Conservation (phyloP, 352 stramenopile genomes). For the Phytophthora podocarpi region DNA sequence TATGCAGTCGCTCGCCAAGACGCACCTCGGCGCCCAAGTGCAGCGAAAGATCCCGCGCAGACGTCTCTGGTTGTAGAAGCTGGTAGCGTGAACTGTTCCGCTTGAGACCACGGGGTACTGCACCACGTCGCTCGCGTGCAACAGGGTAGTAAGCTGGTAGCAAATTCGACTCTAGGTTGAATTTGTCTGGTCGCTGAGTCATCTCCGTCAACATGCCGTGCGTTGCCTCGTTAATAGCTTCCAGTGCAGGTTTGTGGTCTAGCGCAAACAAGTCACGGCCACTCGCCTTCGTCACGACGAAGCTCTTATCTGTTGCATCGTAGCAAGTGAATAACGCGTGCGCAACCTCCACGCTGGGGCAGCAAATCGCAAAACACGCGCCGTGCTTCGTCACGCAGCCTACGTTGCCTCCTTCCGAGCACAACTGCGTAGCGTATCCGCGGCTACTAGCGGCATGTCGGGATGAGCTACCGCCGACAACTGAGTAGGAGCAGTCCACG, state of each 20-base stretch:
- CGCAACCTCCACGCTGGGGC: slow-evolving; percentile 77
- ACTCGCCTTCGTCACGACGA: slow-evolving; percentile 68
- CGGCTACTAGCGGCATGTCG: slow-evolving; percentile 28
- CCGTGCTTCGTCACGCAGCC: slow-evolving; percentile 74
- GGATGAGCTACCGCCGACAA: slow-evolving; percentile 64
- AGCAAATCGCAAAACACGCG: slow-evolving; percentile 78
- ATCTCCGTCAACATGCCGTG: slow-evolving; percentile 79
- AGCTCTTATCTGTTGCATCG: slow-evolving; percentile 70
- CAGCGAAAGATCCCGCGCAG: slow-evolving; percentile 53
- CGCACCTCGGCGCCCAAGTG: slow-evolving; percentile 59
- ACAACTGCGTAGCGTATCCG: slow-evolving; percentile 66
- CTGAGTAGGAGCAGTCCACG: slow-evolving; percentile 72
- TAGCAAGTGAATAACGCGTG: slow-evolving; percentile 87
- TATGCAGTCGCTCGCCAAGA: slow-evolving; percentile 66
- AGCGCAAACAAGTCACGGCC: slow-evolving; percentile 65
- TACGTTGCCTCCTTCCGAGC: slow-evolving; percentile 66
- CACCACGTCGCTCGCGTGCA: slow-evolving; percentile 51
- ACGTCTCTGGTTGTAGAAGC: slow-evolving; percentile 73
- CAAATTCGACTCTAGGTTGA: slow-evolving; percentile 65
- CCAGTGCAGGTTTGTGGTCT: slow-evolving; percentile 76
- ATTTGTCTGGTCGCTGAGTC: slow-evolving; percentile 59
- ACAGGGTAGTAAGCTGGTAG: slow-evolving; percentile 80
- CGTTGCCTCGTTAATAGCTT: slow-evolving; percentile 74
- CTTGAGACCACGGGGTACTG: slow-evolving; percentile 37
- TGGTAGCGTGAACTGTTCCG: slow-evolving; percentile 62